These are phyloP conservation scores for Fusarium bactridioides DNA, from an alignment of 2,329 filamentous ascomycete species.

Conservation along the genomic window DNA sequence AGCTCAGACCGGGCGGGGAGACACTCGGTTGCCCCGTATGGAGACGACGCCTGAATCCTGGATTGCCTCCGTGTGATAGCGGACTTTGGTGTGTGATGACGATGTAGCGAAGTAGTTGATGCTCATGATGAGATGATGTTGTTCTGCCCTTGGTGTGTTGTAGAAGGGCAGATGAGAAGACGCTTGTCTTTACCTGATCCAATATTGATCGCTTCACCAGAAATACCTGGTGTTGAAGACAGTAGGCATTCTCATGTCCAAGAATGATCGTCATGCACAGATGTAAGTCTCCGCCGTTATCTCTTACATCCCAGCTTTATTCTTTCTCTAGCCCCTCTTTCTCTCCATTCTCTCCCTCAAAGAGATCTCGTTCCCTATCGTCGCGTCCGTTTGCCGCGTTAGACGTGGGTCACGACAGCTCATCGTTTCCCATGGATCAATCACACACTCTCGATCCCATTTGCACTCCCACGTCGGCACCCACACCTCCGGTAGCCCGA, in stretches of 20 bases:
- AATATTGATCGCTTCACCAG: not conserved
- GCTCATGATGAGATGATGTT: conserved; percentile 5
- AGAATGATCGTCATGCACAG: not conserved
- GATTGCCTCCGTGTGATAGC: conserved; percentile 5
- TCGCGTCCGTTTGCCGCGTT: conserved; percentile 15
- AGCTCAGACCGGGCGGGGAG: conserved; percentile 1
- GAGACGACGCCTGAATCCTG: conserved; percentile 2
- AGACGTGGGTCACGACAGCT: conserved; percentile 29
- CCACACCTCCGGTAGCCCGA: conserved; percentile 26
- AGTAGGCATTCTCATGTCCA: not conserved
- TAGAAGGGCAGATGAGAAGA: conserved; percentile 6
- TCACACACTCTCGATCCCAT: conserved; percentile 6
- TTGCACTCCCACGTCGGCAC: conserved; percentile 15
- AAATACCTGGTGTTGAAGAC: not conserved
- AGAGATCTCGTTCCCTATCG: not conserved
- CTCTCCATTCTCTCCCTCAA: not conserved
- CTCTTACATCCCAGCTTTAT: not conserved
- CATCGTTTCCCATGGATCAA: conserved; percentile 8
- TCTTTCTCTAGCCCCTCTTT: not conserved
- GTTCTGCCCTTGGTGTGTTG: not conserved
- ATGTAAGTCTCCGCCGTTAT: conserved; percentile 14
- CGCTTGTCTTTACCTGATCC: not conserved
- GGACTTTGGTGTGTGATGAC: conserved; percentile 20
- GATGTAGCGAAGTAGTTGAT: conserved; percentile 18
- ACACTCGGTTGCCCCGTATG: not conserved